phyloP scores from a whole-genome alignment of 768 basidiomycete species.

The Serendipita vermifera region DNA sequence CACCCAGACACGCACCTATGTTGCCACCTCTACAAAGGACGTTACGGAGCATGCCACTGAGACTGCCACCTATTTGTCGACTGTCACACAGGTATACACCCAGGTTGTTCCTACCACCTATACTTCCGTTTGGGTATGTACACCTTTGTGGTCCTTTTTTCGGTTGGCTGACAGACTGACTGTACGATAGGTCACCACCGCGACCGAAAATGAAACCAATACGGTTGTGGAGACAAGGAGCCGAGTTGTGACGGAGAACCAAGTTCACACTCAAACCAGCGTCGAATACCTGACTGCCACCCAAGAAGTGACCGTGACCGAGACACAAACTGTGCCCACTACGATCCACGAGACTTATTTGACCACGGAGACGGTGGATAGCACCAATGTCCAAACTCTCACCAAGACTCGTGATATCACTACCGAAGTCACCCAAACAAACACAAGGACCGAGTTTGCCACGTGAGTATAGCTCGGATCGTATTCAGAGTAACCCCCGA shows the following conservation, averaged over 20 bases:
- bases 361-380: neutral
- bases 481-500: neutral
- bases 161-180: neutral
- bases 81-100: neutral
- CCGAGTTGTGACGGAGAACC: neutral
- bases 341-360: neutral
- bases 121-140: conserved; percentile 1
- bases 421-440: neutral
- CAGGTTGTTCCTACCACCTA: neutral
- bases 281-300: neutral
- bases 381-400: neutral
- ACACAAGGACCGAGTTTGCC: neutral
- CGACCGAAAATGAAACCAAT: neutral
- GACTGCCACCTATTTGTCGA: neutral
- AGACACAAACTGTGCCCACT: neutral
- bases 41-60: neutral
- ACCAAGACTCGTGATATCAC: neutral
- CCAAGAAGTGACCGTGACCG: neutral
- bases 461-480: neutral
- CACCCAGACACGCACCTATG: neutral
- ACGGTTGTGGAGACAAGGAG: neutral
- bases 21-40: neutral
- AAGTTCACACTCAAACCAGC: neutral
- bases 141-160: neutral
- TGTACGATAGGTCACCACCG: neutral